Evolutionary conservation across 768 basidiomycete genomes (phyloP), one percentile per base, ranked within the genome.

Genomic region (Russula foetens): DNA sequence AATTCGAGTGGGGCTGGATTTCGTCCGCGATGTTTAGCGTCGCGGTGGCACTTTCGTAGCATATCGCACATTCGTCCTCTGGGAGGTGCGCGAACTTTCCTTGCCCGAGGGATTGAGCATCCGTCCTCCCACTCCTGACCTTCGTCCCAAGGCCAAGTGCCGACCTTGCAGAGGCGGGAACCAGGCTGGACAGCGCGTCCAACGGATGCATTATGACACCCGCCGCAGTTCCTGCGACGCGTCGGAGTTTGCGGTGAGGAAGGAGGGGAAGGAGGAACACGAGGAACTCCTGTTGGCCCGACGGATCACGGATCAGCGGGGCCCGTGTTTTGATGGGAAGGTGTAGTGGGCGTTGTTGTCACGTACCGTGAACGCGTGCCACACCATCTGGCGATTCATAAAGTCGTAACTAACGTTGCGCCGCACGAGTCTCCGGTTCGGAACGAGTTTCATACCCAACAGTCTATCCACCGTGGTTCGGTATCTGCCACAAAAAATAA

Each of bases 341-440:
- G 9, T 3, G 33, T 33, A 35, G 31, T 23, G 17, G 2, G 23
- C 19, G 7, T 49, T 44, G 52, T 45, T 23, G 38, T 19, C 7
- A 74, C 90, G 56, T 69, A 96, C 96, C 7, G 97, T 98, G 72
- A 98, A 96, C 0, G 93, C 91, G 70, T 95, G 92, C 97, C 97
- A 99, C 56, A 99, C 97, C 82, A 99, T 90, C 72, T 98, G 96
- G 66, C 97, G 89, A 68, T 98, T 98, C 92, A 98, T 96, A 69
- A 94, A 98, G 69, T 98, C 97, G 73, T 97, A 99, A 69, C 91
- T 96, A 53, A 98, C 90, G 67, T 95, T 87, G 19, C 90, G 83
- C 62, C 83, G 84, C 38, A 85, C 79, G 35, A 86, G 80, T 44
- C 79, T 75, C 33, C 84, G 81, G 0, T 88, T 78, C 4, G 95